Evolutionary conservation across 2,329 filamentous ascomycete genomes (phyloP).

Genomic region (Xylariaceae sp.): DNA sequence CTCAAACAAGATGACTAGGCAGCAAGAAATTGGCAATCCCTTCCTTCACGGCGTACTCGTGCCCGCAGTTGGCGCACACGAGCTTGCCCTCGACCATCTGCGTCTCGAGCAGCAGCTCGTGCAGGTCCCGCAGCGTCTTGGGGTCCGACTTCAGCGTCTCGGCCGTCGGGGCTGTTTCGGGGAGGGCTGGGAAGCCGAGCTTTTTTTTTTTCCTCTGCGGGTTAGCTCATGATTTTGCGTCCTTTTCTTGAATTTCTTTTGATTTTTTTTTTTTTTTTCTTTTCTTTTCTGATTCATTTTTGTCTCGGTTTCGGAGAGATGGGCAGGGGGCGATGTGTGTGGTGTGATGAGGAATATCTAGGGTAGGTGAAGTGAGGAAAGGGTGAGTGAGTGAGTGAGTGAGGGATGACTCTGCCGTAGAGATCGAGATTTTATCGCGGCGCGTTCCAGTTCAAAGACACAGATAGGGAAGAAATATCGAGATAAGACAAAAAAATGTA

Average conservation of each 20-base stretch:
- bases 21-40: constrained; percentile 95
- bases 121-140: constrained; percentile 70
- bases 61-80: constrained; percentile 85
- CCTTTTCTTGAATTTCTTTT: no score
- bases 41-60: constrained; percentile 92
- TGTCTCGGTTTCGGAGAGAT: background rate
- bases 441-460: background rate
- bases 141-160: constrained; percentile 63
- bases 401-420: no score
- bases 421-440: no score
- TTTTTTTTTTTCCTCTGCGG: constrained; percentile 34
- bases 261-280: background rate
- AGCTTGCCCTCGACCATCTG: constrained; percentile 84
- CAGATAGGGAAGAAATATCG: background rate
- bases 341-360: background rate
- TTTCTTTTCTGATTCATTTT: background rate
- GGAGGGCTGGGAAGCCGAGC: constrained; percentile 76
- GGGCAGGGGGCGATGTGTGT: background rate
- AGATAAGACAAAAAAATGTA: background rate
- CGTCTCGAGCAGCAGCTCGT: constrained; percentile 81
- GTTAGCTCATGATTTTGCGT: constrained; percentile 1
- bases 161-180: constrained; percentile 57
- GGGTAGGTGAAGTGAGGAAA: background rate
- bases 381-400: background rate
- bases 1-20: constrained; percentile 79